Base-by-base conservation (phyloP, 805 yeast species). In the Cyberlindnera meyerae region DNA sequence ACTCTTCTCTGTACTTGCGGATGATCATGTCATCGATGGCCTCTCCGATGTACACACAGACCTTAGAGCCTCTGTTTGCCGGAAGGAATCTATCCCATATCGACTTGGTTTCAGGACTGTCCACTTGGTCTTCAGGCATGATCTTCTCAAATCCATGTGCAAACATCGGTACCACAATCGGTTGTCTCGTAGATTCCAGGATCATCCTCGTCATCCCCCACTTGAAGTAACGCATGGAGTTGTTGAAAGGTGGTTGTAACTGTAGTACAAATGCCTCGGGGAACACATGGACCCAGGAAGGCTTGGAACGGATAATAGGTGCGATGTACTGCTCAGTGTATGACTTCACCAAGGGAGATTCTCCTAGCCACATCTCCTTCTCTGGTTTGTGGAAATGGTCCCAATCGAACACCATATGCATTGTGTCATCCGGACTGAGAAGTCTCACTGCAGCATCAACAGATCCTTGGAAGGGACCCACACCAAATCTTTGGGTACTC, bases 261-360 rank as follows among this genome's bases (percentile, higher is more conserved):
- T 93, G 98, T 36, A 90, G 73, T 5, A 90, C 97, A 57, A 81
- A 86, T 0, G 95, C 96, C 58, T 90, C 98, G 0, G 98, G 98
- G 60, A 86, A 90, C 4, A 88, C 77, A 57, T 90, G 97, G 40
- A 93, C 75, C 97, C 97, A 90, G 0, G 86, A 77, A 1, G 93
- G 81, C 40, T 73, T 75, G 12, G 69, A 60, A 38, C 89, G 64
- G 18, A 75, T 62, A 24, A 82, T 66, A 2, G 90, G 90, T 2
- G 75, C 64, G 1, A 68, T 34, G 43, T 71, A 71, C 5, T 52
- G 51, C 24, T 52, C 46, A 17, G 42, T 42, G 16, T 49, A 43
- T 25, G 51, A 44, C 15, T 36, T 17, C n/a, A 41, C 29, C n/a
- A 37, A 11, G 7, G 37, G 36, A 4, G 37, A 27, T 6, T 40